Base-by-base conservation (phyloP, 441 rosid genomes). In the Syzygium malaccense region DNA sequence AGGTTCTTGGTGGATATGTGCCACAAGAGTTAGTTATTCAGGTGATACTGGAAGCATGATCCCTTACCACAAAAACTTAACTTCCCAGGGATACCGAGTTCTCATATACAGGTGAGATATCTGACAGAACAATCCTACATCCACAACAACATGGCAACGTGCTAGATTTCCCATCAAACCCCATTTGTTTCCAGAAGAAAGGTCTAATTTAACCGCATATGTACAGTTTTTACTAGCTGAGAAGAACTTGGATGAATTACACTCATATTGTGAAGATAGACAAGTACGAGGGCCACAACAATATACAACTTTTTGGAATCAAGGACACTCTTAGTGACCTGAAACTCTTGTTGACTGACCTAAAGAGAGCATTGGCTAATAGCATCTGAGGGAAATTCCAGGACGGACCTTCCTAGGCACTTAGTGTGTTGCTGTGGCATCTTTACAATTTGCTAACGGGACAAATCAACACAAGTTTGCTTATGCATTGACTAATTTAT, bases 61-160 rank as follows among this genome's bases (percentile, higher is more conserved):
- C 45, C 88, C 90, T 64, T 86, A 89, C 64, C 88, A 79, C 88
- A 79, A 56, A 56, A 86, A 89, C 37, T 88, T 86, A 41, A 89
- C 88, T 30, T 48, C 86, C 49, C 13, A 26, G 86, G 90, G 90
- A 86, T 89, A 89, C 88, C 62, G 85, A 30, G 90, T 60, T 7
- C 88, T 89, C n/a, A 89, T 89, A 19, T 89, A 89, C 86, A 89
- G 86, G 90, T 86, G 62, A 57, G 83, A 71, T 5, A 56, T 48
- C 41, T 1, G 23, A 25, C 86, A 28, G 56, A 33, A 33, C 26
- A 33, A 37, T 64, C 48, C 64, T 51, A 28, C 62, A 23, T 68
- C 1, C 45, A 51, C 30, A 12, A 0, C 18, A 45, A 14, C 48
- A 11, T 20, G 83, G 66, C 32, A 3, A 85, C 86, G 23, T 9